Evolutionary conservation across 2,329 filamentous ascomycete species (phyloP).

Genomic region (Fusarium sp.): DNA sequence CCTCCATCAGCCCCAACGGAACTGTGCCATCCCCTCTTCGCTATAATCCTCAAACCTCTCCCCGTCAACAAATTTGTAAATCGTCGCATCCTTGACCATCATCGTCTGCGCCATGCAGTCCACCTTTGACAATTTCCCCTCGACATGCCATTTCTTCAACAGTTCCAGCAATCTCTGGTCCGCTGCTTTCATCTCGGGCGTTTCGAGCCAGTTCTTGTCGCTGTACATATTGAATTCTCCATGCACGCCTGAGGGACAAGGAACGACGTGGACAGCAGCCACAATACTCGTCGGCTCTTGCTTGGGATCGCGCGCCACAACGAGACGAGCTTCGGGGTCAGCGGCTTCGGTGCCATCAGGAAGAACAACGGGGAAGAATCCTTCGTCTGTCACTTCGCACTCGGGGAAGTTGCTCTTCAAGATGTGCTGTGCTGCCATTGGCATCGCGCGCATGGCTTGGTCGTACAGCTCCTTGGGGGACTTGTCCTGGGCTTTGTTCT

Average conservation of each 20-base stretch:
- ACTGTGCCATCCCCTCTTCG: slow-evolving; percentile 3
- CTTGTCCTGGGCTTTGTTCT: background rate
- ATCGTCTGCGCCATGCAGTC: slow-evolving; percentile 12
- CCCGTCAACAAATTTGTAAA: slow-evolving; percentile 12
- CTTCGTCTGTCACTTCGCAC: slow-evolving; percentile 5
- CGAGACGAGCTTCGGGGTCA: background rate
- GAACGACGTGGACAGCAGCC: background rate
- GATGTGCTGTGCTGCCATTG: background rate
- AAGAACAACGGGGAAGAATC: background rate
- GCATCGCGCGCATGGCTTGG: background rate
- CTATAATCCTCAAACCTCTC: slow-evolving; percentile 14
- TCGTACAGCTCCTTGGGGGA: background rate
- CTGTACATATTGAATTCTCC: background rate
- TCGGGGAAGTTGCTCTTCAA: background rate
- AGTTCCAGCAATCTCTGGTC: background rate
- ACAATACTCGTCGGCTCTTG: slow-evolving; percentile 2
- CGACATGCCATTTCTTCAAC: background rate
- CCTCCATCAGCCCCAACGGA: background rate
- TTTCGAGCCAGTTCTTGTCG: background rate
- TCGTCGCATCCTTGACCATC: slow-evolving; percentile 4
- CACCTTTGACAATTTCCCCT: background rate
- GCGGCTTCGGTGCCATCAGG: background rate
- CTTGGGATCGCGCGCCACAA: background rate
- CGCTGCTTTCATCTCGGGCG: background rate
- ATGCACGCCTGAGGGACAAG: background rate